A percentile compares a stretch with the other conserved stretches of the same genome.
Evolutionary conservation across 257 asterid species (phyloP).

Genomic region (Fraxinus excelsior): DNA sequence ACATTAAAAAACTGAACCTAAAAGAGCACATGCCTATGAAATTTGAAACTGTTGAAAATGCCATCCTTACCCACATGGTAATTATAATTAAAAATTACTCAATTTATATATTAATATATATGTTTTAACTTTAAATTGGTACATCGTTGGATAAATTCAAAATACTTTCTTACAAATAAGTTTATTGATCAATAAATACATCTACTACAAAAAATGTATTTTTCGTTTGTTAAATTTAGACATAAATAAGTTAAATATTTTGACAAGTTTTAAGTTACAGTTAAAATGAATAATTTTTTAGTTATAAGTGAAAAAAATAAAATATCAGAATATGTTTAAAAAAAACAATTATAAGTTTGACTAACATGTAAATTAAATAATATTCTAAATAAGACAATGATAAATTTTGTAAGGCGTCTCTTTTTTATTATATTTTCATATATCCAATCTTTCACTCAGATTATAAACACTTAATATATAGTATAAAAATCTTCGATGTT

Average conservation of each 20-base stretch:
- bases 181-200: background rate
- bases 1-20: background rate
- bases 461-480: too few species aligned
- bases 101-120: background rate
- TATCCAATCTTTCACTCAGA: background rate
- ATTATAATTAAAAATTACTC: background rate
- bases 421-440: too few species aligned
- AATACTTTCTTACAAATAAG: background rate
- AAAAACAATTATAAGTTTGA: too few species aligned
- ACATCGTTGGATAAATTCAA: background rate
- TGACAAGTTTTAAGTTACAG: too few species aligned
- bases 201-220: too few species aligned
- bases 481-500: too few species aligned
- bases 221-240: too few species aligned
- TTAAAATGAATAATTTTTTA: too few species aligned
- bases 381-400: too few species aligned
- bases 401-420: background rate
- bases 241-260: too few species aligned
- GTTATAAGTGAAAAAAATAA: background rate
- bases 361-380: background rate
- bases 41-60: slow-evolving; percentile 25
- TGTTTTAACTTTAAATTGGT: background rate
- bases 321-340: background rate
- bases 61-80: slow-evolving; percentile 21
- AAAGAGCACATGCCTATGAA: slow-evolving; percentile 15